Conservation (phyloP, 306 rosid genomes). For the Urtica urens region DNA sequence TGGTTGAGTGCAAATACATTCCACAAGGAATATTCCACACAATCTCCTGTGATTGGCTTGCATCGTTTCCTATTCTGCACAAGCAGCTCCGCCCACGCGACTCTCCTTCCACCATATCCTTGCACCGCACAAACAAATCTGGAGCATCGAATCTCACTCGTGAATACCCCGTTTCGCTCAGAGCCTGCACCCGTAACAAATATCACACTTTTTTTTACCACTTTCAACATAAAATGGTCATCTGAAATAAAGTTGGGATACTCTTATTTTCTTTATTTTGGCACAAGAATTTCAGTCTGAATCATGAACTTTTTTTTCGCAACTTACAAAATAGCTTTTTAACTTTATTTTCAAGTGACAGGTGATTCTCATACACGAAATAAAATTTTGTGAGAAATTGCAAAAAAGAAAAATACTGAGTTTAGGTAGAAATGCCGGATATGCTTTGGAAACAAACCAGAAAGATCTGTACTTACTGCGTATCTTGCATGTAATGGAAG, state of each 20-base stretch:
- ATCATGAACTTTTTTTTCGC: too few relatives aligned
- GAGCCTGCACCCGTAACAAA: conserved; percentile 48
- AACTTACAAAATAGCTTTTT: too few relatives aligned
- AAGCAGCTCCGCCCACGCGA: conserved; percentile 30
- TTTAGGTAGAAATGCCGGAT: not conserved
- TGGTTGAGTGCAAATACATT: conserved; percentile 36
- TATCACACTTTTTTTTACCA: too few relatives aligned
- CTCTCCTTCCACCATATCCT: conserved; percentile 24
- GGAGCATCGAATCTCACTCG: conserved; percentile 47
- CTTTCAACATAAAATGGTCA: too few relatives aligned
- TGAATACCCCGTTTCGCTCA: conserved; percentile 62
- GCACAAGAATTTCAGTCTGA: too few relatives aligned
- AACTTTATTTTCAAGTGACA: too few relatives aligned
- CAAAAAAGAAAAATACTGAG: not conserved
- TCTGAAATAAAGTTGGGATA: too few relatives aligned
- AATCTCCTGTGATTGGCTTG: conserved; percentile 16
- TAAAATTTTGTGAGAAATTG: too few relatives aligned
- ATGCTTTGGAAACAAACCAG: not conserved
- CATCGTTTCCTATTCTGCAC: conserved; percentile 21
- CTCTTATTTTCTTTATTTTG: too few relatives aligned
- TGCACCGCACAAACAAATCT: conserved; percentile 46
- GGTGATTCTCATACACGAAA: too few relatives aligned
- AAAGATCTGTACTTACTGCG: conserved; percentile 36
- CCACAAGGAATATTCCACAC: conserved; percentile 71
- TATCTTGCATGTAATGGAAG: conserved; percentile 82